A percentile compares a stretch with the other conserved stretches of the same genome.
phyloP scores from a whole-genome alignment of 208 protist species.

The Wallacemonas rigidus region DNA sequence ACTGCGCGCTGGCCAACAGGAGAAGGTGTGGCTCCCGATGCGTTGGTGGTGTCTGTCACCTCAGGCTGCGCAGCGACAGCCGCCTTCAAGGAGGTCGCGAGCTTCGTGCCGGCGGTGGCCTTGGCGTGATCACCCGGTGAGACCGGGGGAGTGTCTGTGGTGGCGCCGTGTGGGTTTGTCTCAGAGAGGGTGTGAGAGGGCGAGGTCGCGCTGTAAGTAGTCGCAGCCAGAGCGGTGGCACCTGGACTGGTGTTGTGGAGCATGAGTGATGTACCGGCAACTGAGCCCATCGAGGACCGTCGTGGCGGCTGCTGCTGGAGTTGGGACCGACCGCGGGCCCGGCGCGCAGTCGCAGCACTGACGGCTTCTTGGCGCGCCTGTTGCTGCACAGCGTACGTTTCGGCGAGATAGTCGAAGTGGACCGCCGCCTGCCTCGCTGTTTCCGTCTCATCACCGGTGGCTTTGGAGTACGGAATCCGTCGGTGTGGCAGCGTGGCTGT shows the following conservation, averaged over 20 bases:
- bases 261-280: neutral
- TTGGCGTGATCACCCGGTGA: neutral
- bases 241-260: neutral
- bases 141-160: neutral
- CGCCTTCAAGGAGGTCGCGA: constrained; percentile 2
- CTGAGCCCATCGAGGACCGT: neutral
- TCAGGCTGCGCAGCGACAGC: neutral
- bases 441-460: neutral
- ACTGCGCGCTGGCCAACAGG: too few species aligned
- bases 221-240: neutral
- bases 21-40: too few species aligned
- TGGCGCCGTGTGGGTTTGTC: too few species aligned
- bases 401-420: constrained; percentile 39
- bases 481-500: constrained; percentile 21
- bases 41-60: neutral
- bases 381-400: constrained; percentile 24
- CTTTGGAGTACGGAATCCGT: constrained; percentile 19
- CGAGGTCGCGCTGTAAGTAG: too few species aligned
- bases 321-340: constrained; percentile 8
- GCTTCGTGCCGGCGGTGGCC: neutral
- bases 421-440: constrained; percentile 10
- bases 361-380: constrained; percentile 6
- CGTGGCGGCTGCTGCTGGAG: neutral
- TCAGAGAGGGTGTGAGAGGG: too few species aligned
- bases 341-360: neutral